These are phyloP conservation scores for Pseudogymnoascus sp. DNA, from an alignment of 2,329 filamentous ascomycete genomes.

Conservation along the genomic window DNA sequence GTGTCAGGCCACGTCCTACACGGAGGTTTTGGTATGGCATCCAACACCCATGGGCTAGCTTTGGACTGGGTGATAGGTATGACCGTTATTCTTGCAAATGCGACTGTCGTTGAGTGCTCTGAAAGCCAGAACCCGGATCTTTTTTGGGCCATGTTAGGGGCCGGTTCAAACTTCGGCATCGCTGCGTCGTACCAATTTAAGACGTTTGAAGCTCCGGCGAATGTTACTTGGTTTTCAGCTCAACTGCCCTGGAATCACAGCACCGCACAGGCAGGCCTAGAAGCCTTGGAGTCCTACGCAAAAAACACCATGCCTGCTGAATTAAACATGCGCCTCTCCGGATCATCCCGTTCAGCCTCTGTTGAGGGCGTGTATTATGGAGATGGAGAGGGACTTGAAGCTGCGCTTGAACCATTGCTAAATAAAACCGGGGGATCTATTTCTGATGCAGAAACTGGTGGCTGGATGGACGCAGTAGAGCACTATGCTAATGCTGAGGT, in stretches of 20 bases:
- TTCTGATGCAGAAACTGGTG: background rate
- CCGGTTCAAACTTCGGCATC: slow-evolving; percentile 31
- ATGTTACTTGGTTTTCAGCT: slow-evolving; percentile 20
- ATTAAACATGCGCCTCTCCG: background rate
- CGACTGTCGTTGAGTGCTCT: slow-evolving; percentile 23
- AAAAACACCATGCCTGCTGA: background rate
- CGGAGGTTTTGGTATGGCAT: slow-evolving; percentile 38
- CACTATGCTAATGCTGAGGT: background rate
- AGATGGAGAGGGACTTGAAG: background rate
- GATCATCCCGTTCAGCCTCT: background rate
- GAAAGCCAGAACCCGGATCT: slow-evolving; percentile 23
- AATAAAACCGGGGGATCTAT: background rate
- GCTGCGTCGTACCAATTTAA: slow-evolving; percentile 25
- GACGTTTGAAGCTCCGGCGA: slow-evolving; percentile 30
- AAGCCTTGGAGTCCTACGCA: background rate
- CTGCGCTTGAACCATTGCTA: background rate
- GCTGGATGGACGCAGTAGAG: background rate
- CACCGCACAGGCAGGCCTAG: background rate
- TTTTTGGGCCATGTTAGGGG: slow-evolving; percentile 30
- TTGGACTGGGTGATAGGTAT: slow-evolving; percentile 43
- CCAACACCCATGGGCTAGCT: slow-evolving; percentile 43
- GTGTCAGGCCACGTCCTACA: slow-evolving; percentile 41
- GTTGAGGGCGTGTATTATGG: background rate
- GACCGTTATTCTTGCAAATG: slow-evolving; percentile 38
- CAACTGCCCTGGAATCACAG: slow-evolving; percentile 12